Evolutionary conservation across 2,329 filamentous ascomycete species (phyloP).

Genomic region (Colletotrichum salicis): DNA sequence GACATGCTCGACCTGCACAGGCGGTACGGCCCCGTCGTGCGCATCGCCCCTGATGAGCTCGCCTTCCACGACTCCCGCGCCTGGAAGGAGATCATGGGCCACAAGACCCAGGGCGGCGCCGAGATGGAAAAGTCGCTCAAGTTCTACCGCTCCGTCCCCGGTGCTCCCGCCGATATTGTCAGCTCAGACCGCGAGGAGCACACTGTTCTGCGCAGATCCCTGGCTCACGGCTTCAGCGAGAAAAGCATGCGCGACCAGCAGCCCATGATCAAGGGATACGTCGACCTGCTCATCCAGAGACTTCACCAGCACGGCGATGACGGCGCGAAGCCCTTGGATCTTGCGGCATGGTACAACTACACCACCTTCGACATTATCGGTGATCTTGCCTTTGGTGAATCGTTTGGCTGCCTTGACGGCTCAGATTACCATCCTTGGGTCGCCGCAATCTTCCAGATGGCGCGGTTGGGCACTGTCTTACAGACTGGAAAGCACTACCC

Average conservation of each 20-base stretch:
- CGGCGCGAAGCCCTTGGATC: conserved; percentile 35
- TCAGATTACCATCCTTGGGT: conserved; percentile 43
- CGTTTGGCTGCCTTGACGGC: conserved; percentile 42
- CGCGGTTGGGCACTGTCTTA: conserved; percentile 13
- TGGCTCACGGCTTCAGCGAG: conserved; percentile 41
- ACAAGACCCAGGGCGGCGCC: conserved; percentile 33
- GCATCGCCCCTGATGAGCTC: conserved; percentile 58
- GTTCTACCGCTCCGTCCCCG: conserved; percentile 26
- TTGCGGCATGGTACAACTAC: conserved; percentile 43
- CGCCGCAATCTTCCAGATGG: conserved; percentile 39
- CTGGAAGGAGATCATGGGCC: conserved; percentile 55
- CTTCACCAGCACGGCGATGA: conserved; percentile 44
- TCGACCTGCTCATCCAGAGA: conserved; percentile 50
- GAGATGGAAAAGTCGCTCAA: conserved; percentile 32
- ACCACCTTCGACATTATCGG: conserved; percentile 46
- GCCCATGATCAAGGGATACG: conserved; percentile 47
- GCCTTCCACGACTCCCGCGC: conserved; percentile 50
- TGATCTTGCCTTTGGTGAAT: conserved; percentile 44
- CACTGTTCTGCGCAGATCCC: conserved; percentile 25
- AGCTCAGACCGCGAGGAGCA: conserved; percentile 27
- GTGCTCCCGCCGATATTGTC: conserved; percentile 34
- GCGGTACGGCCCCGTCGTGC: conserved; percentile 56
- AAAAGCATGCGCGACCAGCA: conserved; percentile 41
- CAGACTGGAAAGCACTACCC: conserved; percentile 28
- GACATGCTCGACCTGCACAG: conserved; percentile 48